A percentile compares a stretch with the other conserved stretches of the same genome.
phyloP scores from a whole-genome alignment of 257 asterid species.

The Gardenia jasminoides region DNA sequence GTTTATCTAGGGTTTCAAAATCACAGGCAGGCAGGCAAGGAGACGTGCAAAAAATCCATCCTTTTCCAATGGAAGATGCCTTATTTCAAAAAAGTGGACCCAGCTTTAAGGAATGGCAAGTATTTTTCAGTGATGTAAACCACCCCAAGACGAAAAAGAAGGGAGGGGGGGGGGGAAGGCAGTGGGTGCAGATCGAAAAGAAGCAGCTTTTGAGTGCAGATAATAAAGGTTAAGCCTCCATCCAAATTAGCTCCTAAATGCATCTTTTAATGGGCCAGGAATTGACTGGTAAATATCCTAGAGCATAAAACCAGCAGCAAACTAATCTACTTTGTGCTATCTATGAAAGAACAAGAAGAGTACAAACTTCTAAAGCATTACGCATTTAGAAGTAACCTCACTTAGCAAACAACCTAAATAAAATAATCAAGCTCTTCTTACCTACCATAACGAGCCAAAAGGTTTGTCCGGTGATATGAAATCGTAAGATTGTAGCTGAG shows the following conservation, averaged over 20 bases:
- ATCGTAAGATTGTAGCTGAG: constrained; percentile 79
- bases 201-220: background rate
- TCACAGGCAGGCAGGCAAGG: background rate
- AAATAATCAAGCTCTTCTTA: constrained; percentile 39
- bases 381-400: background rate
- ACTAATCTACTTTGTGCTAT: background rate
- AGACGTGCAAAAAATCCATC: background rate
- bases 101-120: background rate
- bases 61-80: background rate
- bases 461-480: constrained; percentile 91
- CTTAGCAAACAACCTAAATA: background rate
- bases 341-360: background rate
- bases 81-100: background rate
- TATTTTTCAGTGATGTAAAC: too few relatives aligned
- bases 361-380: background rate
- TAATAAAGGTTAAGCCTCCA: background rate
- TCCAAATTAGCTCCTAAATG: background rate
- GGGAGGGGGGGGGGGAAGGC: too few relatives aligned
- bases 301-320: background rate
- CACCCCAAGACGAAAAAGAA: background rate
- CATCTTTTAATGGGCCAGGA: background rate
- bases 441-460: constrained; percentile 96
- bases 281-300: background rate
- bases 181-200: background rate
- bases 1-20: background rate